Conservation (phyloP, 805 yeast genomes). For the Spathaspora hagerdaliae region DNA sequence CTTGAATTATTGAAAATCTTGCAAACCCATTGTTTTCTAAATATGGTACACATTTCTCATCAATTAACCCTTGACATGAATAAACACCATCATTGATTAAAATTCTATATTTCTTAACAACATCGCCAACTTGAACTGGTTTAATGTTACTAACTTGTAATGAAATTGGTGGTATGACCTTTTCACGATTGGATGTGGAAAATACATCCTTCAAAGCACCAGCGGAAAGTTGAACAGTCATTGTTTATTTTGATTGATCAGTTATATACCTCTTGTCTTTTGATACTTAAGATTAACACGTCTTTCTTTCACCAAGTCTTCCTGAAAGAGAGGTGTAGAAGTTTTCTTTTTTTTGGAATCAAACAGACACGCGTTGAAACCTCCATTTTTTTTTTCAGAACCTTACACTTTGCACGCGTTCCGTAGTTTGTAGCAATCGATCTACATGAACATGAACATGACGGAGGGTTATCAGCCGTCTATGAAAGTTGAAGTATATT, state of each 20-base stretch:
- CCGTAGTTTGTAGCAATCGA: too few relatives aligned
- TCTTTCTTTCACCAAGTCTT: too few relatives aligned
- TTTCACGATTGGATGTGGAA: slow-evolving; percentile 15
- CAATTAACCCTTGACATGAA: slow-evolving; percentile 34
- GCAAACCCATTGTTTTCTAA: slow-evolving; percentile 40
- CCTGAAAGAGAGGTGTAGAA: too few relatives aligned
- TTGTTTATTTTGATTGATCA: neutral
- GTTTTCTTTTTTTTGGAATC: too few relatives aligned
- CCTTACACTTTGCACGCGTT: too few relatives aligned
- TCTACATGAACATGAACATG: too few relatives aligned
- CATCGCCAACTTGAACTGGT: slow-evolving; percentile 18
- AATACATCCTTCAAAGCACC: slow-evolving; percentile 23
- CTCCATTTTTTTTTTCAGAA: too few relatives aligned
- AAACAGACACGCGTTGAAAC: too few relatives aligned
- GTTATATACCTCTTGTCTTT: too few relatives aligned
- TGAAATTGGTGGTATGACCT: slow-evolving; percentile 18
- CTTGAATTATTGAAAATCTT: slow-evolving; percentile 38
- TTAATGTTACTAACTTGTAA: slow-evolving; percentile 34
- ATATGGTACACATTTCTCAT: slow-evolving; percentile 40
- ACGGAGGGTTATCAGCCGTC: too few relatives aligned
- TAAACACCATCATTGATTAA: slow-evolving; percentile 38
- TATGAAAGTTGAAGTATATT: too few relatives aligned
- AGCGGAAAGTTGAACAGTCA: slow-evolving; percentile 16
- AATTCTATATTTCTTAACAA: slow-evolving; percentile 27
- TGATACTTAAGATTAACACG: too few relatives aligned